Percentiles rank a stretch among this genome's conserved stretches.
Conservation (phyloP, 2,329 filamentous ascomycete species). For the Berkeleyomyces rouxiae region DNA sequence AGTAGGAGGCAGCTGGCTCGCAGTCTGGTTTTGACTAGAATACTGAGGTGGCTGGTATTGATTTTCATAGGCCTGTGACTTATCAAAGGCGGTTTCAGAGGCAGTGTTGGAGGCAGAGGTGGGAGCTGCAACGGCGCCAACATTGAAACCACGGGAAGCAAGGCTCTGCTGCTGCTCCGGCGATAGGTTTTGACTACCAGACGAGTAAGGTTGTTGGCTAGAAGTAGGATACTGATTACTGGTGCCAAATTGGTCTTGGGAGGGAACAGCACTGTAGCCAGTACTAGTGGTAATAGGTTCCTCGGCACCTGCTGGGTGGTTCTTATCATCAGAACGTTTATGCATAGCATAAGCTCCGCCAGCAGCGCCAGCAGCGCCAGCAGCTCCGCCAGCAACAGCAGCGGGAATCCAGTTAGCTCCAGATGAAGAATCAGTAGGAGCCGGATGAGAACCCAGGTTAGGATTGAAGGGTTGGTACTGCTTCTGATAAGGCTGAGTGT, state of each 20-base stretch:
- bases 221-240: background rate
- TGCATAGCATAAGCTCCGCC: slow-evolving; percentile 1
- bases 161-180: slow-evolving; percentile 1
- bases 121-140: background rate
- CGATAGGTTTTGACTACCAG: background rate
- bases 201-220: background rate
- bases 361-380: background rate
- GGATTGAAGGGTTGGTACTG: background rate
- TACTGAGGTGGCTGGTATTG: background rate
- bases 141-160: background rate
- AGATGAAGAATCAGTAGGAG: background rate
- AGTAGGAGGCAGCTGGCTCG: background rate
- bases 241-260: background rate
- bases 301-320: background rate
- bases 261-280: background rate
- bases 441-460: background rate
- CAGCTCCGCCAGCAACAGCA: background rate
- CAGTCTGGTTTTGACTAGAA: background rate
- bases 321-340: background rate
- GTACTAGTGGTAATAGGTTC: background rate
- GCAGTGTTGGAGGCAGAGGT: background rate
- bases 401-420: background rate
- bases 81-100: background rate
- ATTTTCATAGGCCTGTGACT: background rate
- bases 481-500: background rate